Evolutionary conservation across 208 protist genomes (phyloP).

Genomic region (Tritrichomonas musculus): DNA sequence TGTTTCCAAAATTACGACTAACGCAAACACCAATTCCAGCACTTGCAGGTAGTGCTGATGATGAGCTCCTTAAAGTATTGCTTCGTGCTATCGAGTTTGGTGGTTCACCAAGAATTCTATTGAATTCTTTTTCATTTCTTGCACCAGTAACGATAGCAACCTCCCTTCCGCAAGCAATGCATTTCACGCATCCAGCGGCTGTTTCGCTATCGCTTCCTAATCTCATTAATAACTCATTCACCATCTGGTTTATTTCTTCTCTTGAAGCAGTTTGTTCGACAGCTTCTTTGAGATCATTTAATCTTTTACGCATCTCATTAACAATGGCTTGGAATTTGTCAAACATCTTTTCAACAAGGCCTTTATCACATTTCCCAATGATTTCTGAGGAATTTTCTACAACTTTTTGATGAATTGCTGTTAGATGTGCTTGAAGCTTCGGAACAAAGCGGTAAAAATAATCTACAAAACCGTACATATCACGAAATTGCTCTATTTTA

Average conservation of each 20-base stretch:
- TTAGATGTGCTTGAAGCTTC: not conserved
- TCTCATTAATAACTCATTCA: not conserved
- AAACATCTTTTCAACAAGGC: constrained; percentile 8
- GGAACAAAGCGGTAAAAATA: not conserved
- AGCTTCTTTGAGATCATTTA: not conserved
- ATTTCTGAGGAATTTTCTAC: not conserved
- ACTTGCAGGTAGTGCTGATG: too few relatives aligned
- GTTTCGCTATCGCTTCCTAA: not conserved
- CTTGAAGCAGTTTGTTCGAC: constrained; percentile 14
- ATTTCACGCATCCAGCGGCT: not conserved
- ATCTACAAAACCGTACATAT: not conserved
- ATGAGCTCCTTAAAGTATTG: too few relatives aligned
- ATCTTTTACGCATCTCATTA: not conserved
- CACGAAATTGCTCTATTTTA: not conserved
- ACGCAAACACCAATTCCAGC: too few relatives aligned
- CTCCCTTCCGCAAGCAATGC: not conserved
- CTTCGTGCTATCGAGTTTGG: too few relatives aligned
- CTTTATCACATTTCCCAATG: not conserved
- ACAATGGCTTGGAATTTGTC: constrained; percentile 2
- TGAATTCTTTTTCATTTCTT: not conserved
- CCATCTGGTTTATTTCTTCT: not conserved
- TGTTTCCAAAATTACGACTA: not conserved
- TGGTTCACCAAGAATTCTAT: not conserved
- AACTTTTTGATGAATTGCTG: not conserved
- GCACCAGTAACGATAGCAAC: not conserved